A percentile compares a stretch with the other conserved stretches of the same genome.
Evolutionary conservation across 2,329 filamentous ascomycete genomes (phyloP).

Genomic region (Pseudogymnoascus sp.): DNA sequence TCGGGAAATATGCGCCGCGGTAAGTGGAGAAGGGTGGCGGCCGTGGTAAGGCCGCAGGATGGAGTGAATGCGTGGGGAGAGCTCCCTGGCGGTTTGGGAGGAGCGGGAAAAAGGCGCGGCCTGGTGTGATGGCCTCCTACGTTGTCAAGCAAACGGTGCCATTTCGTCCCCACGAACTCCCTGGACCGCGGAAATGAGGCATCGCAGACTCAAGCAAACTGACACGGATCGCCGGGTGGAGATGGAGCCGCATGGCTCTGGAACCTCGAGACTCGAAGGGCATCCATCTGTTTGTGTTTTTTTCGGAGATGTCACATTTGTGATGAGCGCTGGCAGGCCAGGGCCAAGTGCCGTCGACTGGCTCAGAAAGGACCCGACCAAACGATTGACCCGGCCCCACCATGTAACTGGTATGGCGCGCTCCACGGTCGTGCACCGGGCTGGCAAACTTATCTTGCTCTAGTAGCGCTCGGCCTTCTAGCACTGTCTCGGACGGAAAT

Average conservation of each 20-base stretch:
- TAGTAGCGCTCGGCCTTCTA: neutral
- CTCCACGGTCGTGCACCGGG: neutral
- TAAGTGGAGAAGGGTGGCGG: neutral
- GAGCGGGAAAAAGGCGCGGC: neutral
- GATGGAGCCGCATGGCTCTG: neutral
- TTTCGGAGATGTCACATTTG: neutral
- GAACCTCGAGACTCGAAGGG: neutral
- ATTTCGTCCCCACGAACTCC: neutral
- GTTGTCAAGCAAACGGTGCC: neutral
- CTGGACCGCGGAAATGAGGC: neutral
- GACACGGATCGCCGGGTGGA: constrained; percentile 4
- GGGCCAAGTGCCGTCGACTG: neutral
- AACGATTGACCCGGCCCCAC: neutral
- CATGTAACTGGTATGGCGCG: neutral
- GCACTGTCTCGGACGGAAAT: constrained; percentile 4
- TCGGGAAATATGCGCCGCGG: neutral
- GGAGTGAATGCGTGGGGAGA: neutral
- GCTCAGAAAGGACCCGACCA: neutral
- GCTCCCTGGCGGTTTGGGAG: neutral
- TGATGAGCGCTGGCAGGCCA: neutral
- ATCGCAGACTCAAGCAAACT: neutral
- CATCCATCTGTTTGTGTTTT: neutral
- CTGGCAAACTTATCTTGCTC: neutral
- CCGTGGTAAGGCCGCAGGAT: neutral
- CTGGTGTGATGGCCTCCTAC: neutral